Evolutionary conservation across 495 filamentous ascomycete genomes (phyloP), one percentile per base, ranked within the genome.

Genomic region (Aspergillus incahuasiensis): DNA sequence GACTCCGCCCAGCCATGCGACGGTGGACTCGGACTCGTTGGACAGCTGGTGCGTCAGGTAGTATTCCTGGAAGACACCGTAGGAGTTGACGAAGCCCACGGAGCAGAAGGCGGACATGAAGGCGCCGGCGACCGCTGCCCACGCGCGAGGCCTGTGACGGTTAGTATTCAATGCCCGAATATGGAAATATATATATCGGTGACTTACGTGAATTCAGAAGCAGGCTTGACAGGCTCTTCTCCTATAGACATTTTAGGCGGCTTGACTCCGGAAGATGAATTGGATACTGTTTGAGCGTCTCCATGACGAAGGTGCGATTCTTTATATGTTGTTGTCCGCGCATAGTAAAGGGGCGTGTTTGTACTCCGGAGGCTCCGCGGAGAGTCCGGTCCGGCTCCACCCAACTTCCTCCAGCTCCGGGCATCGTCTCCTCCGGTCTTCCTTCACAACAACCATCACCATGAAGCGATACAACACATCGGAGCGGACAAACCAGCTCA

Each of bases 1-100:
- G 7, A 84, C 55, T 1, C 83, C 82, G 2, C 82, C 82, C 13
- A 88, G 75, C 85, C 84, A 87, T 43, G 82, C 74, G 21, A 87
- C 74, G 5, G 76, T 66, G 38, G 79, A 82, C 24, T 76, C 61
- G 0, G 76, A 67, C 15, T 79, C 57, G 15, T 69, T 57, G 2
- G 63, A 54, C 2, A 89, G 75, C 41, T 80, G 75, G 40, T 77
- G 62, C 2, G 59, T 58, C n/a, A 71, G 49, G 63, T 86, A 88
- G 69, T 86, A 86, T 16, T 79, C 70, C 57, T 84, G 68, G 57
- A 87, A 88, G 13, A 82, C 63, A 8, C 85, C 85, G 48, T 87
- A 85, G 0, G 82, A 74, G 68, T 86, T 86, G 42, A 81, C 54
- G 64, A 83, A 84, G 9, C 86, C 86, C 2, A 85, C 66, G 4